A percentile compares a stretch with the other conserved stretches of the same genome.
These are phyloP conservation scores for Nitzschia inconspicua DNA, from an alignment of 108 stramenopile genomes.

Conservation along the genomic window DNA sequence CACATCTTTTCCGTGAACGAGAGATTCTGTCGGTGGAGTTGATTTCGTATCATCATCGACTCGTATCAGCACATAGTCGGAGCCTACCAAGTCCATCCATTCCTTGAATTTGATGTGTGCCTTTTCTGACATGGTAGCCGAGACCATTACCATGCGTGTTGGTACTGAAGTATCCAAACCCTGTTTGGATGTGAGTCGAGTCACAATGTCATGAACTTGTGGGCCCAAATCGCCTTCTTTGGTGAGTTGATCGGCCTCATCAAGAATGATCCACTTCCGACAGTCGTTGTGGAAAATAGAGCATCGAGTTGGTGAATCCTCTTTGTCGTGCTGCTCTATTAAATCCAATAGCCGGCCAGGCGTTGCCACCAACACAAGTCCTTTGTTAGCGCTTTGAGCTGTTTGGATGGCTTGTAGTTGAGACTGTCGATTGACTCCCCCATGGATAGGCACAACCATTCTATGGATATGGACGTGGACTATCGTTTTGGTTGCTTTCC, in stretches of 20 bases:
- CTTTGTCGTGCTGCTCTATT: constrained; percentile 10
- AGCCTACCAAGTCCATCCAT: constrained; percentile 9
- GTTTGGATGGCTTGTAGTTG: constrained; percentile 24
- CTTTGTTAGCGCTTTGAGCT: constrained; percentile 2
- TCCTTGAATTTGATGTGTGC: constrained; percentile 12
- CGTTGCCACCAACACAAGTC: constrained; percentile 59
- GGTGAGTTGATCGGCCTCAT: constrained; percentile 80
- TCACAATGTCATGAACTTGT: constrained; percentile 49
- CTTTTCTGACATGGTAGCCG: constrained; percentile 56
- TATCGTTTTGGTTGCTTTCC: no score
- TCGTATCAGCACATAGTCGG: constrained; percentile 1
- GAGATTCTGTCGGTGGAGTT: constrained; percentile 23
- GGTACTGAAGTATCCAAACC: no score
- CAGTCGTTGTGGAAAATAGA: constrained; percentile 14
- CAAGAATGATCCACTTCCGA: constrained; percentile 55
- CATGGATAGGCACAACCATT: constrained; percentile 59
- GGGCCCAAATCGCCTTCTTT: constrained; percentile 52
- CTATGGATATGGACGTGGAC: no score
- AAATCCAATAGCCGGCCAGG: constrained; percentile 72
- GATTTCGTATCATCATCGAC: background rate
- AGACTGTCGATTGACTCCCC: constrained; percentile 47
- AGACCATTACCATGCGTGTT: constrained; percentile 32
- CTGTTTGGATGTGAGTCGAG: background rate
- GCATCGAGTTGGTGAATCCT: constrained; percentile 1
- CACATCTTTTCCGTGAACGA: constrained; percentile 37